Percentiles rank a stretch among this genome's conserved stretches.
Evolutionary conservation across 164 flowering plant species (phyloP).

Genomic region (Liquidambar formosana): DNA sequence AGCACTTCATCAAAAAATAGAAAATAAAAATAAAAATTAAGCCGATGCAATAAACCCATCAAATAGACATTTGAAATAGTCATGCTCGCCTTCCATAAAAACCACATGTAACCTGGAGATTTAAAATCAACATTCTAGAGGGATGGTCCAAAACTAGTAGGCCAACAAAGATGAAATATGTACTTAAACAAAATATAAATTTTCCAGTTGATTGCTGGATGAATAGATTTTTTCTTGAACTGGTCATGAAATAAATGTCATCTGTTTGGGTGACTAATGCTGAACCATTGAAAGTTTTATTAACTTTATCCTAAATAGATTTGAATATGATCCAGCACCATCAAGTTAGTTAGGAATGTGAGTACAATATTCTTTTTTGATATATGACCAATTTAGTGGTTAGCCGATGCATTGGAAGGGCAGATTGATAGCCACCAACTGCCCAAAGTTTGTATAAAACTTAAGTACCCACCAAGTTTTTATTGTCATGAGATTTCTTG

Average conservation of each 20-base stretch:
- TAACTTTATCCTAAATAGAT: no score
- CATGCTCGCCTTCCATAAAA: no score
- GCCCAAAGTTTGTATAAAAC: neutral
- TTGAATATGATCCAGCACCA: neutral
- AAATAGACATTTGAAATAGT: constrained; percentile 1
- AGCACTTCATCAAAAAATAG: neutral
- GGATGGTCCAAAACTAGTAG: neutral
- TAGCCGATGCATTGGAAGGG: neutral
- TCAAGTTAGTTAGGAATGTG: neutral
- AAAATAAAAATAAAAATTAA: no score
- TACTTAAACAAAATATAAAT: no score
- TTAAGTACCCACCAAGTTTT: neutral
- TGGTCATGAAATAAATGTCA: neutral
- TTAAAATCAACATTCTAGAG: neutral
- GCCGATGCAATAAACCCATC: no score
- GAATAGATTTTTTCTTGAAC: neutral
- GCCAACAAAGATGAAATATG: no score
- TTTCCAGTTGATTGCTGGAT: neutral
- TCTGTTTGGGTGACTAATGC: neutral
- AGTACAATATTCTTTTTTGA: neutral
- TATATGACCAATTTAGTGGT: neutral
- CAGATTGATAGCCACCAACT: neutral
- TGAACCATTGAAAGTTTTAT: neutral
- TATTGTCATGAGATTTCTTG: neutral
- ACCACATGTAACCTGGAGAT: neutral